Conservation (phyloP, 2,329 filamentous ascomycete species). For the Claviceps quebecensis region DNA sequence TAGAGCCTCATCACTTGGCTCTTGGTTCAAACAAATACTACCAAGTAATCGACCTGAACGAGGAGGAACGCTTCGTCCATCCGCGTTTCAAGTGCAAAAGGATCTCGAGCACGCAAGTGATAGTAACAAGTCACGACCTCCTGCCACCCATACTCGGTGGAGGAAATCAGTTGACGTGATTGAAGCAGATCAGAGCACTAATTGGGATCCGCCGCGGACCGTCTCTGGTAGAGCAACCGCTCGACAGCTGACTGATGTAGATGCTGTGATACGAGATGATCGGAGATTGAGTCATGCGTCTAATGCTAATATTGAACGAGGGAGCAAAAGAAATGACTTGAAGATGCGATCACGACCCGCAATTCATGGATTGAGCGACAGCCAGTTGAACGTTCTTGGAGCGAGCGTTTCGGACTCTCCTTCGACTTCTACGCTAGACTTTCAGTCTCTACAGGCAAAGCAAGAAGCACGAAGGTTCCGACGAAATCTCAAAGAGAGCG, state of each 20-base stretch:
- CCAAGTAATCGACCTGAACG: slow-evolving; percentile 36
- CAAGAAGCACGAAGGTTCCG: slow-evolving; percentile 22
- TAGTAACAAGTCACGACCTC: slow-evolving; percentile 2
- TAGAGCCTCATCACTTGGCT: slow-evolving; percentile 18
- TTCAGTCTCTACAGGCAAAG: slow-evolving; percentile 14
- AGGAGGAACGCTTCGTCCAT: slow-evolving; percentile 30
- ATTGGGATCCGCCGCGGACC: slow-evolving; percentile 23
- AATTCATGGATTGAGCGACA: background rate
- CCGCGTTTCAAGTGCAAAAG: slow-evolving; percentile 16
- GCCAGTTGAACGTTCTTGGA: background rate
- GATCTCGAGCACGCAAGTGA: slow-evolving; percentile 4
- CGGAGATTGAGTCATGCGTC: slow-evolving; percentile 11
- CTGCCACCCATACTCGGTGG: slow-evolving; percentile 5
- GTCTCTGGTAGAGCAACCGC: slow-evolving; percentile 6
- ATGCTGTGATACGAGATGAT: background rate
- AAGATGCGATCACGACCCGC: background rate
- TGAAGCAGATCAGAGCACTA: slow-evolving; percentile 18
- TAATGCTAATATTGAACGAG: slow-evolving; percentile 3
- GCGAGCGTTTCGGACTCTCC: background rate
- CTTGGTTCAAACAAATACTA: slow-evolving; percentile 30
- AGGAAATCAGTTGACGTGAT: slow-evolving; percentile 10
- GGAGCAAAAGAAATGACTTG: slow-evolving; percentile 1
- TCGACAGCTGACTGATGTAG: background rate
- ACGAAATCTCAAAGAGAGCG: slow-evolving; percentile 35
- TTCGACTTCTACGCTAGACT: background rate